Percentiles rank a stretch among this genome's conserved stretches.
These are phyloP conservation scores for Vitis hybrid DNA, from an alignment of 177 flowering plant species.

Conservation along the genomic window DNA sequence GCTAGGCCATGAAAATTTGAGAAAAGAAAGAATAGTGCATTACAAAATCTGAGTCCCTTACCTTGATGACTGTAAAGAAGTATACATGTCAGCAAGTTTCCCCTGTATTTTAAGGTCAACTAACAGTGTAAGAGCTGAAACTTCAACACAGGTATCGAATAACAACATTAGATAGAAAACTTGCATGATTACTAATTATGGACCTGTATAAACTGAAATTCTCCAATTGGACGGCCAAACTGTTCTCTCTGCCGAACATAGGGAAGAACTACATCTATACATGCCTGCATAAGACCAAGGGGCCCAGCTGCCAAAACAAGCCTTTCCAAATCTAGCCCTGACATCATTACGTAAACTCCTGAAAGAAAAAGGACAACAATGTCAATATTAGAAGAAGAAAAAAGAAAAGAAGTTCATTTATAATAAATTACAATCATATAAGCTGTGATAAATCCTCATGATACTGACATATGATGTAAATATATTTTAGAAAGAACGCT, in stretches of 20 bases:
- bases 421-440: background rate
- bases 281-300: slow-evolving; percentile 97
- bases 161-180: background rate
- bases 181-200: slow-evolving; percentile 3
- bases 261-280: slow-evolving; percentile 91
- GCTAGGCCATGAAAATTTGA: slow-evolving; percentile 6
- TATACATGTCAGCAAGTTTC: slow-evolving; percentile 96
- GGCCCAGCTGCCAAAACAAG: slow-evolving; percentile 97
- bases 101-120: slow-evolving; percentile 55
- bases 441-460: background rate
- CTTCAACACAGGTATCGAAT: background rate
- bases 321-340: slow-evolving; percentile 95
- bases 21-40: background rate
- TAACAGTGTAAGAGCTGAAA: slow-evolving; percentile 3
- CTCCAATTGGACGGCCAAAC: slow-evolving; percentile 92
- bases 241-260: slow-evolving; percentile 86
- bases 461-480: background rate
- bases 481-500: background rate
- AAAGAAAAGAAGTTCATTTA: no score
- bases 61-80: slow-evolving; percentile 95
- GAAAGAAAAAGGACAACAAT: slow-evolving; percentile 19
- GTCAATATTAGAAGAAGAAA: no score
- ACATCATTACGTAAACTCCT: slow-evolving; percentile 99
- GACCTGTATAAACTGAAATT: slow-evolving; percentile 98
- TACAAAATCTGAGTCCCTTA: slow-evolving; percentile 18